Evolutionary conservation across 2,329 filamentous ascomycete genomes (phyloP), one percentile per base, ranked within the genome.

Genomic region (Aureobasidium musti): DNA sequence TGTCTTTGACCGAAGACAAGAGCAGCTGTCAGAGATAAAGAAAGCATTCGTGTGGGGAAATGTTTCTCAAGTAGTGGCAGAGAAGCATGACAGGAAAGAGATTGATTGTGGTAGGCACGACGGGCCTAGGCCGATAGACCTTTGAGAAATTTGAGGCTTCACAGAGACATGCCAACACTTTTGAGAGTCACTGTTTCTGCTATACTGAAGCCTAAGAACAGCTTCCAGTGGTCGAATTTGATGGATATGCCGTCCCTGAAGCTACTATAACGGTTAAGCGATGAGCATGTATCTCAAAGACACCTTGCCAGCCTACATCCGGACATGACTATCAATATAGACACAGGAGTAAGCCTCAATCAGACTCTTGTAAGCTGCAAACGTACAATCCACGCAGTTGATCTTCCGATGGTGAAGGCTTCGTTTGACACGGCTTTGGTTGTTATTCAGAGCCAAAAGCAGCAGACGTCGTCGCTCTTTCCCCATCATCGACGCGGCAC

Each of bases 1-100:
- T 30, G 17, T 50, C 45, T 52, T 63, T 63, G 45, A 63, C 11
- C 30, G 19, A 14, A 35, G 17, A 61, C 41, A 61, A 19, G n/a
- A 35, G 28, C n/a, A 2, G 3, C 57, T 61, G n/a, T n/a, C 14
- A 14, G 17, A 2, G 1, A 49, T 5, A 61, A 61, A 61, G 57
- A 37, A 37, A 49, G 19, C 3, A n/a, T 37, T 47, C 41, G 13
- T 35, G 4, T 23, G 43, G 57, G 7, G 14, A 35, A 3, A 33
- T 6, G n/a, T 49, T 28, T 35, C 3, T 21, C 19, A 13, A 10
- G 1, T 19, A 35, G 13, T 11, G 57, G 19, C n/a, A 37, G n/a
- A 26, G 11, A 37, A 21, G 39, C 39, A 45, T 33, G 19, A 21
- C 39, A 21, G 17, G 39, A n/a, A 59, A 59, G 26, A 33, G 1